phyloP scores from a whole-genome alignment of 1,284 basidiomycete species.

The Butyriboletus appendiculatus region DNA sequence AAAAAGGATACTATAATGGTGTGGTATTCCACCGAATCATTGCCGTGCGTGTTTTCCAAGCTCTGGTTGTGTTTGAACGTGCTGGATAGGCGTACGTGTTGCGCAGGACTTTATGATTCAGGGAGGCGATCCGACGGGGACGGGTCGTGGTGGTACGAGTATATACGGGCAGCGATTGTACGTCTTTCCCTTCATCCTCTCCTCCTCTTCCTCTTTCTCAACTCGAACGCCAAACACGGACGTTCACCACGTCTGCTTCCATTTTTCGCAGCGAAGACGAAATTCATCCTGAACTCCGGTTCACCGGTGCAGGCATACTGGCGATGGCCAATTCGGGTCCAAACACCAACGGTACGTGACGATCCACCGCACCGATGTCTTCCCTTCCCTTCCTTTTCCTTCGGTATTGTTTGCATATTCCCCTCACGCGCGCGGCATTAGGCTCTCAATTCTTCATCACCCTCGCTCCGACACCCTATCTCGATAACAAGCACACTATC shows the following conservation, averaged over 20 bases:
- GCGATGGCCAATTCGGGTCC: conserved; percentile 97
- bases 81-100: too few relatives aligned
- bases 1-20: conserved; percentile 84
- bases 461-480: conserved; percentile 85
- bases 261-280: conserved; percentile 68
- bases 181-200: conserved; percentile 27
- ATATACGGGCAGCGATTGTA: conserved; percentile 92
- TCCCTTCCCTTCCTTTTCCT: background rate
- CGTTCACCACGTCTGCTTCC: background rate
- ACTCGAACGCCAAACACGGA: too few relatives aligned
- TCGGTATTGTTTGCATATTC: background rate
- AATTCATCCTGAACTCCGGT: conserved; percentile 83
- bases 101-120: conserved; percentile 91
- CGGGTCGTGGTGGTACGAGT: conserved; percentile 89
- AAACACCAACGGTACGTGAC: conserved; percentile 80
- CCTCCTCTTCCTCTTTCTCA: background rate
- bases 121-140: conserved; percentile 93
- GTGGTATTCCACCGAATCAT: conserved; percentile 90
- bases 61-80: too few relatives aligned
- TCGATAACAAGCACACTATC: conserved; percentile 94
- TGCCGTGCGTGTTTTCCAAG: conserved; percentile 50
- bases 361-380: background rate
- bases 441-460: conserved; percentile 96
- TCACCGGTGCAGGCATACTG: conserved; percentile 94
- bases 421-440: background rate